Base-by-base conservation (phyloP, 331 rosid species). In the Cydonia oblonga region DNA sequence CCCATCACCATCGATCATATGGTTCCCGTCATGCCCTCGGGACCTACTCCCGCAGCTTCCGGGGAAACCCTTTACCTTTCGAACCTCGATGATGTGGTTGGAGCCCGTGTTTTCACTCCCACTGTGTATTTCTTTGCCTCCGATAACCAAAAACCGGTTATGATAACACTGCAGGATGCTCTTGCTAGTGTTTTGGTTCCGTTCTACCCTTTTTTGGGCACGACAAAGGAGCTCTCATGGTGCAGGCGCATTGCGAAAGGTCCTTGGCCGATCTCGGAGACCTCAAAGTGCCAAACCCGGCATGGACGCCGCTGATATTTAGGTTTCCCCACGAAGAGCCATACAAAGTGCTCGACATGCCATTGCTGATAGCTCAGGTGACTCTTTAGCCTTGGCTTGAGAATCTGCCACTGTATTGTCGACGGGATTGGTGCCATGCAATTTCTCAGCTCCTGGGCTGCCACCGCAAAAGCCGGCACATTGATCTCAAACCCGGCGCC, bases 391-490 rank as follows among this genome's bases (percentile, higher is more conserved):
- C 82, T 95, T 20, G 99, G 97, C 51, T 78, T 95, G 82, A 84
- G 99, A 68, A 90, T 95, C 4, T 95, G 99, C 77, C 99, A 91
- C 44, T 95, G 97, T 78, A 86, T 95, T 2, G 88, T 95, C 38
- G 99, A 91, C 28, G 97, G 97, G 18, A 53, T 91, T 22, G 99
- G 98, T 62, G 97, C 99, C 0, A 88, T 95, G 96, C 96, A 95
- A n/a, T 89, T 95, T 57, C 74, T 91, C 18, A 78, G 78, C 59
- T 87, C 97, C 14, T 91, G 96, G 99, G 93, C 99, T 16, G 84
- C 92, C 5, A 87, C 96, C 0, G 87, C 96, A 0, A 88, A 82
- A 83, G 53, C 83, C 2, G 90, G 96, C 14, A 60, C 38, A 2
- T n/a, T 89, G 29, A 67, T 88, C 11, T 69, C 78, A 8, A 76